Evolutionary conservation across 768 basidiomycete species (phyloP).

Genomic region (Amanita fuliginea): DNA sequence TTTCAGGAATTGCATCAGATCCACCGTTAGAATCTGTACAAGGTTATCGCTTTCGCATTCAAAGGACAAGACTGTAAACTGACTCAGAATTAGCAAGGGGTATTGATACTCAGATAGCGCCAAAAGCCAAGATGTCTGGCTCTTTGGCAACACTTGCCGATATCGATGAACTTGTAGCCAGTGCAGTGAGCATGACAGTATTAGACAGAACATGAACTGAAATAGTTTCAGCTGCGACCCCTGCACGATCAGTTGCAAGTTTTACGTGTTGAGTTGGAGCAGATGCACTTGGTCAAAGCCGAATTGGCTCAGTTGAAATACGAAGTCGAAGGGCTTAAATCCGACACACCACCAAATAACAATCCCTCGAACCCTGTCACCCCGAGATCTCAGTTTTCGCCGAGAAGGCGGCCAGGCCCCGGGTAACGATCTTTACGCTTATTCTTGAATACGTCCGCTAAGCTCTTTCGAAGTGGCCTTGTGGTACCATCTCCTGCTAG

Average conservation of each 20-base stretch:
- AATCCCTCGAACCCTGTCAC: constrained; percentile 11
- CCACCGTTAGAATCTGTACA: background rate
- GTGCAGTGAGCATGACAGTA: constrained; percentile 18
- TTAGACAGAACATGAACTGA: background rate
- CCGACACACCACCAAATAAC: background rate
- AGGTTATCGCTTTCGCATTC: background rate
- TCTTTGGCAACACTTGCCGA: constrained; percentile 13
- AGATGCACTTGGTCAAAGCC: constrained; percentile 20
- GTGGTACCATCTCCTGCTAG: constrained; percentile 12
- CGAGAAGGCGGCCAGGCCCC: constrained; percentile 8
- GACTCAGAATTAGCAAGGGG: background rate
- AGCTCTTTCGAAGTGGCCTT: constrained; percentile 11
- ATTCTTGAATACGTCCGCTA: background rate
- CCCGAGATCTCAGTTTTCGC: constrained; percentile 12
- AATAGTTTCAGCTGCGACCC: constrained; percentile 28
- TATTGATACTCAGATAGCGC: background rate
- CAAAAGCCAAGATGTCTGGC: constrained; percentile 4
- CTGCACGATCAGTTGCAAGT: constrained; percentile 37
- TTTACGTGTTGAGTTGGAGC: constrained; percentile 33
- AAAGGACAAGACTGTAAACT: background rate
- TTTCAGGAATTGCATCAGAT: constrained; percentile 15
- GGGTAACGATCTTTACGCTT: constrained; percentile 10
- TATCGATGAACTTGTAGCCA: constrained; percentile 20
- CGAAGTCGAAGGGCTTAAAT: constrained; percentile 15
- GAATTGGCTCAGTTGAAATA: constrained; percentile 22